Evolutionary conservation across 2,329 filamentous ascomycete species (phyloP).

Genomic region (Lachnellula occidentalis): DNA sequence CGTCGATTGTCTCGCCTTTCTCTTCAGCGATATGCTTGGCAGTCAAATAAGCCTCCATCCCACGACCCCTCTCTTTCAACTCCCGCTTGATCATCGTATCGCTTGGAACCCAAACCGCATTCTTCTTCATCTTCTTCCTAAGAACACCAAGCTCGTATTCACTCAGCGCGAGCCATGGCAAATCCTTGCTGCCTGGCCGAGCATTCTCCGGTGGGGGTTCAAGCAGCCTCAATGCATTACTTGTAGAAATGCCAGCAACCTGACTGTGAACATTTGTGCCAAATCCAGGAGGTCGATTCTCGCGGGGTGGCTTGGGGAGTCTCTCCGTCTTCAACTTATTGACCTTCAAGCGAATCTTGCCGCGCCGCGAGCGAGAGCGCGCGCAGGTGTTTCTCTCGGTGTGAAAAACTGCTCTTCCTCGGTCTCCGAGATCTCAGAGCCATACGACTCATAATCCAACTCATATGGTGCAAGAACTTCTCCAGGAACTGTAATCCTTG

Average conservation of each 20-base stretch:
- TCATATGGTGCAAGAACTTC: conserved; percentile 63
- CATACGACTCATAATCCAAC: conserved; percentile 54
- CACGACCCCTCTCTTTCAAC: conserved; percentile 64
- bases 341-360: conserved; percentile 28
- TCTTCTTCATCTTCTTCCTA: conserved; percentile 87
- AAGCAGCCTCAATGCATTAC: conserved; percentile 34
- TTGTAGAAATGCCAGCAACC: conserved; percentile 33
- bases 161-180: conserved; percentile 62
- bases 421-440: conserved; percentile 28
- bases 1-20: conserved; percentile 56
- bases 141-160: conserved; percentile 61
- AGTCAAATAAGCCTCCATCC: conserved; percentile 54
- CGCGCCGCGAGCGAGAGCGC: conserved; percentile 1
- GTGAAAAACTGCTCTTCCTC: conserved; percentile 31
- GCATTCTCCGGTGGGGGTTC: conserved; percentile 57
- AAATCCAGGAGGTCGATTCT: conserved; percentile 28
- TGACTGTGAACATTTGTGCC: conserved; percentile 32
- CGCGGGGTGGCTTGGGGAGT: conserved; percentile 24
- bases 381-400: conserved; percentile 22
- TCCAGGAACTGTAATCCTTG: conserved; percentile 59
- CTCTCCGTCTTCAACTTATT: conserved; percentile 23
- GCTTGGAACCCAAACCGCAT: conserved; percentile 77
- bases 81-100: conserved; percentile 82
- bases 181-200: conserved; percentile 51
- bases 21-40: conserved; percentile 62